Evolutionary conservation across 2,329 filamentous ascomycete genomes (phyloP).

Genomic region (Fusarium sp.): DNA sequence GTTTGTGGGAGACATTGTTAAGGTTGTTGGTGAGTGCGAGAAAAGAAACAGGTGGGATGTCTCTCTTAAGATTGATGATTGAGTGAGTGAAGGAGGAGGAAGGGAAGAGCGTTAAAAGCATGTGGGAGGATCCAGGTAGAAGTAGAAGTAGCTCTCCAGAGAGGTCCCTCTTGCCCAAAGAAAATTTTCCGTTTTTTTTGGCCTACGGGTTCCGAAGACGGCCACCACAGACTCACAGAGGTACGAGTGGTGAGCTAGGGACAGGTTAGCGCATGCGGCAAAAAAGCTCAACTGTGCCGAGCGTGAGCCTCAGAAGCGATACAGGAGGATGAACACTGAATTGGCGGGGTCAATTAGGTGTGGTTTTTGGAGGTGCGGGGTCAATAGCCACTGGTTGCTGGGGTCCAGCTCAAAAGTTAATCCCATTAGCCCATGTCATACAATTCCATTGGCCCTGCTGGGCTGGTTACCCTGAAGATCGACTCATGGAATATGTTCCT

Average conservation of each 20-base stretch:
- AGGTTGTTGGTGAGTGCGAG: slow-evolving; percentile 30
- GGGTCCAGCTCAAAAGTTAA: slow-evolving; percentile 26
- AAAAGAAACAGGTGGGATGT: slow-evolving; percentile 12
- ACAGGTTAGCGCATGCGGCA: slow-evolving; percentile 23
- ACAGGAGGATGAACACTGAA: slow-evolving; percentile 11
- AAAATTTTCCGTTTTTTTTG: slow-evolving; percentile 27
- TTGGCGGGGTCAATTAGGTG: slow-evolving; percentile 30
- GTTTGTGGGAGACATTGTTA: slow-evolving; percentile 54
- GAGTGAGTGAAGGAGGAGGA: slow-evolving; percentile 16
- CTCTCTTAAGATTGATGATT: slow-evolving; percentile 17
- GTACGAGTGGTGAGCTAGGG: slow-evolving; percentile 9
- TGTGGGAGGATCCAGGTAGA: slow-evolving; percentile 34
- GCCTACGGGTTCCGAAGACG: slow-evolving; percentile 35
- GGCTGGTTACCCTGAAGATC: slow-evolving; percentile 27
- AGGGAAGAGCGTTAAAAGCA: slow-evolving; percentile 20
- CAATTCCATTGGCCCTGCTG: not conserved
- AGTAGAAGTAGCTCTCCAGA: slow-evolving; percentile 26
- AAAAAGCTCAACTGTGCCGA: slow-evolving; percentile 31
- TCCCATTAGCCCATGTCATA: slow-evolving; percentile 3
- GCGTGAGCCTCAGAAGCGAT: slow-evolving; percentile 19
- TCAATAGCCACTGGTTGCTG: slow-evolving; percentile 23
- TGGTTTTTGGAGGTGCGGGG: slow-evolving; percentile 40
- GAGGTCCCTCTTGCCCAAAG: slow-evolving; percentile 23
- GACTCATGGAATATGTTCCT: not conserved
- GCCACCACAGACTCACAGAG: slow-evolving; percentile 12